Conservation (phyloP, 108 stramenopile genomes). For the Conticribra weissflogii region DNA sequence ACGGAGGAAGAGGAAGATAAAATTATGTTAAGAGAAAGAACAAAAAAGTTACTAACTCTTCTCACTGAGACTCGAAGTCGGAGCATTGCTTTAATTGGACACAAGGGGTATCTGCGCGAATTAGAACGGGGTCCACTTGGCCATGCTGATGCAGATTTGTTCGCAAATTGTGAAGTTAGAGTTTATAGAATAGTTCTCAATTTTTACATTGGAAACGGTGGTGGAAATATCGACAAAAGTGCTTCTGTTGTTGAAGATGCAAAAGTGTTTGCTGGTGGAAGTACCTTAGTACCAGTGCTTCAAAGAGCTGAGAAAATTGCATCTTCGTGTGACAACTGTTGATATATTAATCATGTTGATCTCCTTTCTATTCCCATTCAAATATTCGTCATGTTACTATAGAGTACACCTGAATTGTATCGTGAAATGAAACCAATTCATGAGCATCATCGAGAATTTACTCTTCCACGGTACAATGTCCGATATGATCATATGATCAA, state of each 20-base stretch:
- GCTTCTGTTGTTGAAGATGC: too few species aligned
- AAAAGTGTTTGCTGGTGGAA: too few species aligned
- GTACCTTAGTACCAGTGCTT: background rate
- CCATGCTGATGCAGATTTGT: conserved; percentile 43
- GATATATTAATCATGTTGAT: too few species aligned
- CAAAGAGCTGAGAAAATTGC: conserved; percentile 21
- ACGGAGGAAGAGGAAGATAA: conserved; percentile 32
- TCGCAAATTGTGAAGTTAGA: conserved; percentile 65
- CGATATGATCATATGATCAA: too few species aligned
- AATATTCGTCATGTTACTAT: too few species aligned
- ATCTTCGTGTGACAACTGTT: conserved; percentile 11
- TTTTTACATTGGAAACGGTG: background rate
- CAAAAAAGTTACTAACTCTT: conserved; percentile 53
- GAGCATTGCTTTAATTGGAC: conserved; percentile 57
- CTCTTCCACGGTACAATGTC: too few species aligned
- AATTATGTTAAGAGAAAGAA: conserved; percentile 53
- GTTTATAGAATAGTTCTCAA: conserved; percentile 49
- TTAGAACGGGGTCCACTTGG: conserved; percentile 67
- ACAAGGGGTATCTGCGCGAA: conserved; percentile 72
- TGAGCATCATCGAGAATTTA: too few species aligned
- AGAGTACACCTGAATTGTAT: too few species aligned
- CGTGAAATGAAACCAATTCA: too few species aligned
- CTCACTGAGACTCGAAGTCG: conserved; percentile 48
- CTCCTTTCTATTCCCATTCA: too few species aligned
- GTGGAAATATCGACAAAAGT: too few species aligned